These are phyloP conservation scores for Eucalyptus marginata DNA, from an alignment of 345 rosid species.

Conservation along the genomic window DNA sequence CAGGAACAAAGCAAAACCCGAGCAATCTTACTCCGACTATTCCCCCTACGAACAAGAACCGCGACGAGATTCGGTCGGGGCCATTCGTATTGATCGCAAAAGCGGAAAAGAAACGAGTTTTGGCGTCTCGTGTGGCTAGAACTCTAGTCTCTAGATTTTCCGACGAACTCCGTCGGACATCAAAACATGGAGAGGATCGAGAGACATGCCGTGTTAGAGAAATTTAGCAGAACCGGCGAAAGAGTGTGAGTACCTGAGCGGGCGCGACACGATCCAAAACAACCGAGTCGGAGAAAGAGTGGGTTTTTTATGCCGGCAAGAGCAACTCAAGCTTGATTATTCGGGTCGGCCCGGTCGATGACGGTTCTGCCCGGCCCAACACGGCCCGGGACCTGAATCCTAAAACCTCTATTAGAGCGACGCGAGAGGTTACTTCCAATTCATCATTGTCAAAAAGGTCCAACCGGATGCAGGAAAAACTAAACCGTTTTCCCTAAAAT, in stretches of 20 bases:
- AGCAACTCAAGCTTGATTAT: not conserved
- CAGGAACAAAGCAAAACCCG: not conserved
- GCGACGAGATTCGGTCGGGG: not conserved
- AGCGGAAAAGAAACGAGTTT: not conserved
- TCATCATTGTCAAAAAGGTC: not conserved
- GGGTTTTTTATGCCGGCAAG: not conserved
- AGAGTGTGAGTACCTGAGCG: not conserved
- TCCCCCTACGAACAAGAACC: not conserved
- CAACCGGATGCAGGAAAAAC: not conserved
- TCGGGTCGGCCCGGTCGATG: not conserved
- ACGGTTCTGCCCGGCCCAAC: not conserved
- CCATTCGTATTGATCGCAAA: not conserved
- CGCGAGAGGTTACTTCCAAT: not conserved
- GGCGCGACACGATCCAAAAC: not conserved
- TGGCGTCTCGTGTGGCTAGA: not conserved
- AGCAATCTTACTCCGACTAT: not conserved
- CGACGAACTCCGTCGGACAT: not conserved
- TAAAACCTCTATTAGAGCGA: not conserved
- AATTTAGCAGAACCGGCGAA: not conserved
- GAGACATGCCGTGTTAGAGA: not conserved
- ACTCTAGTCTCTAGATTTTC: not conserved
- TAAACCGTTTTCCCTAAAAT: not conserved
- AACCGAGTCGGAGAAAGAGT: rapidly evolving
- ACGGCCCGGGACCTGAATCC: not conserved
- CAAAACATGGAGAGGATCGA: not conserved